These are phyloP conservation scores for Paraphoma sp. DNA, from an alignment of 2,329 filamentous ascomycete species.

Conservation along the genomic window DNA sequence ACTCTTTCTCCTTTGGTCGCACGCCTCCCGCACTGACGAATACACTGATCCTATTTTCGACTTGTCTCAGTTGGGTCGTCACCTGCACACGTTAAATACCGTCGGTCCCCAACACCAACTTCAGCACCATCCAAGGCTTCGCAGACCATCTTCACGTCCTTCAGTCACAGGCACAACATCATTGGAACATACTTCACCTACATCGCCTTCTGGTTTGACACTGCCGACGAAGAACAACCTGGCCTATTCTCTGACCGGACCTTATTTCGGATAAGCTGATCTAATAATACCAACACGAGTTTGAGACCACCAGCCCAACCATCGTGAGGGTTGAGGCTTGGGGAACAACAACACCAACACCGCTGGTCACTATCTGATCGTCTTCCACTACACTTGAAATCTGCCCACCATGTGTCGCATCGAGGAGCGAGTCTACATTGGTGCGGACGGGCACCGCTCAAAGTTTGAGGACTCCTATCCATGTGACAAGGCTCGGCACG, in stretches of 20 bases:
- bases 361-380: not conserved
- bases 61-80: conserved; percentile 37
- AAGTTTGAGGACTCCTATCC: conserved; percentile 30
- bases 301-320: conserved; percentile 17
- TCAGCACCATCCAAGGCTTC: not conserved
- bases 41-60: conserved; percentile 21
- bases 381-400: not conserved
- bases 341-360: not conserved
- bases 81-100: conserved; percentile 24
- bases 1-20: conserved; percentile 25
- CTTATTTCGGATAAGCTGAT: conserved; percentile 25
- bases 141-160: not conserved
- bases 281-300: conserved; percentile 14
- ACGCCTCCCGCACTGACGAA: conserved; percentile 20
- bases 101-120: conserved; percentile 6
- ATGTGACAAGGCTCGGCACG: conserved; percentile 32
- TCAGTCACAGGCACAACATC: not conserved
- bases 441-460: conserved; percentile 29
- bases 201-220: conserved; percentile 3
- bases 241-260: conserved; percentile 28
- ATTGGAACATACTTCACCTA: conserved; percentile 1
- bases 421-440: conserved; percentile 38
- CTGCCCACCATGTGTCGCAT: conserved; percentile 39
- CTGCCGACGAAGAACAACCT: conserved; percentile 13
- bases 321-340: conserved; percentile 17